Conservation (phyloP, 1,284 basidiomycete species). For the Athelia sp. region DNA sequence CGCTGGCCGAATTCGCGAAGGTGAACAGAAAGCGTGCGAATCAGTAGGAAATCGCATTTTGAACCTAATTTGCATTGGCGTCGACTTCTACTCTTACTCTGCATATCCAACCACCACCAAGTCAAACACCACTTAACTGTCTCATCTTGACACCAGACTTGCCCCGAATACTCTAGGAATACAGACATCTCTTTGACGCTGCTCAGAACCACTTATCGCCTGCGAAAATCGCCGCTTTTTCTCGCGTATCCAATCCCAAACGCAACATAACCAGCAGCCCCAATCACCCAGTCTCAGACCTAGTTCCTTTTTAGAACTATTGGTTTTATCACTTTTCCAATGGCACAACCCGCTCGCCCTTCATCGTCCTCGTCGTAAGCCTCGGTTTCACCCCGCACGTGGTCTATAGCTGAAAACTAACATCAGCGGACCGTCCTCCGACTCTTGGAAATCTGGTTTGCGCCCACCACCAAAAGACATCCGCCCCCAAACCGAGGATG, state of each 20-base stretch:
- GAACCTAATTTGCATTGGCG: no score
- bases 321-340: constrained; percentile 6
- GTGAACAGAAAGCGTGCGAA: no score
- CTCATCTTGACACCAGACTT: no score
- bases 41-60: no score
- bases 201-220: background rate
- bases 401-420: background rate
- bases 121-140: no score
- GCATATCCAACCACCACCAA: no score
- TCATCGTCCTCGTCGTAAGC: constrained; percentile 31
- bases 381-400: constrained; percentile 4
- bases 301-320: background rate
- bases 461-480: constrained; percentile 86
- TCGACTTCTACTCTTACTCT: no score
- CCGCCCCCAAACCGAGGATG: constrained; percentile 93
- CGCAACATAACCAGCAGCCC: background rate
- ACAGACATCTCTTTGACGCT: background rate
- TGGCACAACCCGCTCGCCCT: constrained; percentile 26
- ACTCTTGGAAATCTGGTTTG: constrained; percentile 72
- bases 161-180: no score
- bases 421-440: constrained; percentile 11
- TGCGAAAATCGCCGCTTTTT: background rate
- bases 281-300: background rate
- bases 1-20: no score
- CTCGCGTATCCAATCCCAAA: background rate